Evolutionary conservation across 2,329 filamentous ascomycete species (phyloP).

Genomic region (Tolypocladium pustulatum): DNA sequence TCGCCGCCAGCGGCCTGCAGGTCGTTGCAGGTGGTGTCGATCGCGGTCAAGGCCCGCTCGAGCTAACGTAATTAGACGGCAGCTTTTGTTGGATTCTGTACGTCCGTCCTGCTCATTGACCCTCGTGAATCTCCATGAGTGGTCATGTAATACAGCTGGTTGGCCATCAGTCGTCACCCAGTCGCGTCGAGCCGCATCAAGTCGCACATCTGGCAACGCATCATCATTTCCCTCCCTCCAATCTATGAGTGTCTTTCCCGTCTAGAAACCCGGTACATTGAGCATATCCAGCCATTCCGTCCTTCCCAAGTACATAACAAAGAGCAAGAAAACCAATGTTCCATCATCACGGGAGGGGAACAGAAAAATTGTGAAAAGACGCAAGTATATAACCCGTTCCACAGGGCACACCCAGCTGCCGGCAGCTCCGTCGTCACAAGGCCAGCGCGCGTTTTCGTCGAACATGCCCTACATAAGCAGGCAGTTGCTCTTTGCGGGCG

Average conservation of each 20-base stretch:
- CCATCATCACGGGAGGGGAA: not conserved
- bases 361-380: not conserved
- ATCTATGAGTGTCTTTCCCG: not conserved
- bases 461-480: constrained; percentile 56
- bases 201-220: no score
- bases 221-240: not conserved
- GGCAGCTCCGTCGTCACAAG: not conserved
- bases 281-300: not conserved
- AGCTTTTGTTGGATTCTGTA: not conserved
- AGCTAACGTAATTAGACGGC: no score
- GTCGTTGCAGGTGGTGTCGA: no score
- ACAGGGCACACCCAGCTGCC: constrained; percentile 1
- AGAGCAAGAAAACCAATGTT: not conserved
- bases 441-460: not conserved
- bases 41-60: no score
- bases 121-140: no score
- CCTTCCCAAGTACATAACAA: not conserved
- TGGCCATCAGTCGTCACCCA: no score
- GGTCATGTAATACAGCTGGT: no score
- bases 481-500: constrained; percentile 73
- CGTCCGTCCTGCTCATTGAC: no score
- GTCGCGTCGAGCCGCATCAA: not conserved
- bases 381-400: not conserved
- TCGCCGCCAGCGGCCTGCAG: not conserved
- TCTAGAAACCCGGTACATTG: not conserved